Percentiles rank a stretch among this genome's conserved stretches.
These are phyloP conservation scores for Penicillium soppii DNA, from an alignment of 495 filamentous ascomycete species.

Conservation along the genomic window DNA sequence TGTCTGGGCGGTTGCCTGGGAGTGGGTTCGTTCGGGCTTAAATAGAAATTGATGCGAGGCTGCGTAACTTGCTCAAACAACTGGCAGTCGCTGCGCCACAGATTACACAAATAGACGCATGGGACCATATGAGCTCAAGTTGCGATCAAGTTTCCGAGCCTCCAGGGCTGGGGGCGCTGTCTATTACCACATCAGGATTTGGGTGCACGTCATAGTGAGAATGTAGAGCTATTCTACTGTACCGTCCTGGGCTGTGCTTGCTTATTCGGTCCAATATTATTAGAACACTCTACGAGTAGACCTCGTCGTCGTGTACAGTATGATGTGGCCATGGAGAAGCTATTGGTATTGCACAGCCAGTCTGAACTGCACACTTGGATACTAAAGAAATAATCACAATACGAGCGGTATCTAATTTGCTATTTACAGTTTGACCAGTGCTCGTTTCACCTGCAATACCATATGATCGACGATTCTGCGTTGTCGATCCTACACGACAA, in stretches of 20 bases:
- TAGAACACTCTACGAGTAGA: too few relatives aligned
- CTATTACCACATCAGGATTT: not conserved
- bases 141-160: not conserved
- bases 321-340: not conserved
- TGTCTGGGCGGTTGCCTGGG: too few relatives aligned
- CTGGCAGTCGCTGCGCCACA: conserved; percentile 4
- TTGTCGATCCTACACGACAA: conserved; percentile 1
- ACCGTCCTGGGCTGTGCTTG: not conserved
- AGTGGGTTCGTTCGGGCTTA: not conserved
- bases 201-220: not conserved
- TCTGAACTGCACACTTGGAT: not conserved
- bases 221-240: not conserved
- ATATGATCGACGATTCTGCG: conserved; percentile 9
- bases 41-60: conserved; percentile 1
- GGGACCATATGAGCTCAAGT: conserved; percentile 2
- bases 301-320: too few relatives aligned
- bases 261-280: too few relatives aligned
- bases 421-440: not conserved
- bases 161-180: not conserved
- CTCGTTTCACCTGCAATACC: not conserved
- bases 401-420: not conserved
- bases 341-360: conserved; percentile 11
- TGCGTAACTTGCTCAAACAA: not conserved
- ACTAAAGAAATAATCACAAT: not conserved
- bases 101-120: not conserved